These are phyloP conservation scores for Rhizopus stolonifer DNA, from an alignment of 371 early-diverging fungal species.

Conservation along the genomic window DNA sequence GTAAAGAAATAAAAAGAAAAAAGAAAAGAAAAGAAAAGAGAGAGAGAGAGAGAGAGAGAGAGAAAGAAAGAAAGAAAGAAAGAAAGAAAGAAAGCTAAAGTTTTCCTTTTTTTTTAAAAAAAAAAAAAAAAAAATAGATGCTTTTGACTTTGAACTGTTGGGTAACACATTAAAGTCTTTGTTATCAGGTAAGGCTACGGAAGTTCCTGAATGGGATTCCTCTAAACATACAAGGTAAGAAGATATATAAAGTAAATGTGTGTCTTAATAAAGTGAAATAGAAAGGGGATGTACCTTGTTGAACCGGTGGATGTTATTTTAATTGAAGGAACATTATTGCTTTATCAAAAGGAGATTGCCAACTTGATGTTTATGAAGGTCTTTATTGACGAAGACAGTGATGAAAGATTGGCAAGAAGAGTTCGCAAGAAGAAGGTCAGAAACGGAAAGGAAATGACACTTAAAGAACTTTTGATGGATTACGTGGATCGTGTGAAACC, in stretches of 20 bases:
- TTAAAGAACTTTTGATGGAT: slow-evolving; percentile 59
- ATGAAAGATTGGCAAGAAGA: slow-evolving; percentile 57
- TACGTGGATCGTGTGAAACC: slow-evolving; percentile 85
- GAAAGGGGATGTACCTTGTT: slow-evolving; percentile 31
- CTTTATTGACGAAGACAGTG: slow-evolving; percentile 69
- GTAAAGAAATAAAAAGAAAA: no score
- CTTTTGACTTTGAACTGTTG: slow-evolving; percentile 60
- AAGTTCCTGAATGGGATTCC: slow-evolving; percentile 57
- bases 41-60: no score
- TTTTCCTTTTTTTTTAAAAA: no score
- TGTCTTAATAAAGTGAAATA: slow-evolving; percentile 4
- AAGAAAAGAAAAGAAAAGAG: no score
- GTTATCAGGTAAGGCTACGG: slow-evolving; percentile 39
- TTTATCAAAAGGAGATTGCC: slow-evolving; percentile 55
- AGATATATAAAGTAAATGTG: neutral
- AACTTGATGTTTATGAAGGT: slow-evolving; percentile 63
- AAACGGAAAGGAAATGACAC: slow-evolving; percentile 34
- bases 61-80: slow-evolving; percentile 14
- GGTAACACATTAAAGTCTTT: slow-evolving; percentile 43
- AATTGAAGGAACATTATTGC: slow-evolving; percentile 61
- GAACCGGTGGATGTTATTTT: slow-evolving; percentile 57
- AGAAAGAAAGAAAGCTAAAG: neutral
- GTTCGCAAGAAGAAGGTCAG: slow-evolving; percentile 30
- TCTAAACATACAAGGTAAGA: slow-evolving; percentile 43
- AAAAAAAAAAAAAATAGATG: no score